Evolutionary conservation across 306 rosid species (phyloP).

Genomic region (Astragalus glycyphyllos): DNA sequence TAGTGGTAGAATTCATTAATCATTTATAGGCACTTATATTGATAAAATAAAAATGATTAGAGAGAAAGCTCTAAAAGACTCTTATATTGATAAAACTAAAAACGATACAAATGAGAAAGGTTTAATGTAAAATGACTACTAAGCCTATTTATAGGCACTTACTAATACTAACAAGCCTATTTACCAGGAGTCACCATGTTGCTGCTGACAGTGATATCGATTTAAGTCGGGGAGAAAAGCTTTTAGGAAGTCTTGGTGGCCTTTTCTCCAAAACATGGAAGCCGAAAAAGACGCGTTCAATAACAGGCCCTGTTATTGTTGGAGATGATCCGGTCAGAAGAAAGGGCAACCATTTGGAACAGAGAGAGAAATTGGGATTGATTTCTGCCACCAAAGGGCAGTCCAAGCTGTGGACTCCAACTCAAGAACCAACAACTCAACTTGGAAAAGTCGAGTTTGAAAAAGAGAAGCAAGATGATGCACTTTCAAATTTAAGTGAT

Average conservation of each 20-base stretch:
- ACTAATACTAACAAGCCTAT: too few relatives aligned
- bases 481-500: slow-evolving; percentile 77
- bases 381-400: slow-evolving; percentile 57
- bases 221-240: slow-evolving; percentile 82
- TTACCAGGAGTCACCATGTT: too few relatives aligned
- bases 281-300: slow-evolving; percentile 81
- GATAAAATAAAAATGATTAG: too few relatives aligned
- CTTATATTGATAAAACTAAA: too few relatives aligned
- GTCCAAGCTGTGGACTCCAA: slow-evolving; percentile 56
- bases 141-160: too few relatives aligned
- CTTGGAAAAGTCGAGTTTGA: slow-evolving; percentile 91
- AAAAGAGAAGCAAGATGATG: slow-evolving; percentile 88
- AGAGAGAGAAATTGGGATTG: slow-evolving; percentile 88
- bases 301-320: slow-evolving; percentile 75
- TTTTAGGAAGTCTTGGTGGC: slow-evolving; percentile 96
- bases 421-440: slow-evolving; percentile 62
- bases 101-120: too few relatives aligned
- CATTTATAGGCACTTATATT: too few relatives aligned
- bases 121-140: too few relatives aligned
- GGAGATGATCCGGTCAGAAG: slow-evolving; percentile 64
- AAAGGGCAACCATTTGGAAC: slow-evolving; percentile 71
- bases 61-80: too few relatives aligned
- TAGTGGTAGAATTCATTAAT: too few relatives aligned
- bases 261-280: slow-evolving; percentile 97
- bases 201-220: too few relatives aligned